Conservation (phyloP, 495 filamentous ascomycete genomes). For the Parmelia sp. region DNA sequence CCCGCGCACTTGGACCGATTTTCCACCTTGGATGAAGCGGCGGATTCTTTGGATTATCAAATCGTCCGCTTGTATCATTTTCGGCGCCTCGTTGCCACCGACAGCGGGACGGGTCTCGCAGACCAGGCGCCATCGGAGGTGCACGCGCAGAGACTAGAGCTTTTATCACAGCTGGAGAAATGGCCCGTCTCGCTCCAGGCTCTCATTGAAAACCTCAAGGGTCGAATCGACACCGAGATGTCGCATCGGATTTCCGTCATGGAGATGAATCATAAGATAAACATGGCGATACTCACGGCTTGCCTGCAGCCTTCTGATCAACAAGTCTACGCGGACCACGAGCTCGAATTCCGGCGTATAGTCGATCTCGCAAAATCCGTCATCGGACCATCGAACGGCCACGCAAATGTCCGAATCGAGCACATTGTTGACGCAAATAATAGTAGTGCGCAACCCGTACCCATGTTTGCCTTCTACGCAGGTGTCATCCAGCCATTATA, state of each 20-base stretch:
- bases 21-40: slow-evolving; percentile 8
- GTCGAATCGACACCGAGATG: neutral
- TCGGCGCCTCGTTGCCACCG: neutral
- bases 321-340: slow-evolving; percentile 1
- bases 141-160: neutral
- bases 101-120: too few relatives aligned
- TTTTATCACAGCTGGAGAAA: neutral
- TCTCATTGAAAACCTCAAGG: neutral
- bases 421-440: neutral
- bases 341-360: slow-evolving; percentile 1
- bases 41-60: slow-evolving; percentile 2
- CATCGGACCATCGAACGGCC: slow-evolving; percentile 5
- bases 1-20: neutral
- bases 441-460: neutral
- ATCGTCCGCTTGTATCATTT: neutral
- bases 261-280: slow-evolving; percentile 13
- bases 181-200: neutral
- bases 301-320: slow-evolving; percentile 1
- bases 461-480: slow-evolving; percentile 8
- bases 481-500: slow-evolving; percentile 44
- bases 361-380: slow-evolving; percentile 15
- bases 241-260: slow-evolving; percentile 9
- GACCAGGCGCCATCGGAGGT: neutral
- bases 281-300: slow-evolving; percentile 6
- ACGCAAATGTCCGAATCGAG: neutral